These are phyloP conservation scores for Leavenworthia alabamica DNA, from an alignment of 345 rosid genomes.

Conservation along the genomic window DNA sequence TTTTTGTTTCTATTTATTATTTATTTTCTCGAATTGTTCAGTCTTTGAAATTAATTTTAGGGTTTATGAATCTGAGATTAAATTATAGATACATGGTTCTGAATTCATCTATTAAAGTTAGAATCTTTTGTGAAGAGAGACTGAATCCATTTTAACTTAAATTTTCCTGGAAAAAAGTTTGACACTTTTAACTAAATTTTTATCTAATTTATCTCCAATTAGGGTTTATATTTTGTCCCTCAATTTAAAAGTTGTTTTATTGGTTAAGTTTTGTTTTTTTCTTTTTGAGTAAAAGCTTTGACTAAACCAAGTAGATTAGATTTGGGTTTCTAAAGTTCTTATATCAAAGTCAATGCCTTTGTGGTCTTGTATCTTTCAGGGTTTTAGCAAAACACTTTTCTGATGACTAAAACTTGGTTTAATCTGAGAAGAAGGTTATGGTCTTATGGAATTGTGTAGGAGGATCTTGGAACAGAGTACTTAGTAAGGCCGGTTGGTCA, in stretches of 20 bases:
- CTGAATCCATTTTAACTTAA: slow-evolving; percentile 8
- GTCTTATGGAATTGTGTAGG: slow-evolving; percentile 33
- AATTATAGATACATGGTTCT: slow-evolving; percentile 19
- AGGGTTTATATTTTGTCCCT: too few relatives aligned
- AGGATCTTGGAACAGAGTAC: slow-evolving; percentile 77
- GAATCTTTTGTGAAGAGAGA: neutral
- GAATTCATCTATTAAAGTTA: neutral
- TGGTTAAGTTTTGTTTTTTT: too few relatives aligned
- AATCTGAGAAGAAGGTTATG: neutral
- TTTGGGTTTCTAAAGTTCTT: too few relatives aligned
- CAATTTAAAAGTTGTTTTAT: too few relatives aligned
- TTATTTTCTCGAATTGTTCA: too few relatives aligned
- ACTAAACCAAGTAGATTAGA: too few relatives aligned
- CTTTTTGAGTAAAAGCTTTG: too few relatives aligned
- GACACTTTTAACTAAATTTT: too few relatives aligned
- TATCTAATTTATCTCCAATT: too few relatives aligned
- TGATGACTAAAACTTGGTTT: neutral
- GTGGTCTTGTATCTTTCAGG: neutral
- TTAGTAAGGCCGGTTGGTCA: slow-evolving; percentile 69
- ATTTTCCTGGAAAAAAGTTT: slow-evolving; percentile 7
- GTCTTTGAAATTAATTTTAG: neutral
- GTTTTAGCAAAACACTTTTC: neutral
- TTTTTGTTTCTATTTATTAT: neutral
- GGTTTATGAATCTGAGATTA: neutral
- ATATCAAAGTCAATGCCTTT: too few relatives aligned